Conservation (phyloP, 352 stramenopile species). For the Globisporangium carolinianum region DNA sequence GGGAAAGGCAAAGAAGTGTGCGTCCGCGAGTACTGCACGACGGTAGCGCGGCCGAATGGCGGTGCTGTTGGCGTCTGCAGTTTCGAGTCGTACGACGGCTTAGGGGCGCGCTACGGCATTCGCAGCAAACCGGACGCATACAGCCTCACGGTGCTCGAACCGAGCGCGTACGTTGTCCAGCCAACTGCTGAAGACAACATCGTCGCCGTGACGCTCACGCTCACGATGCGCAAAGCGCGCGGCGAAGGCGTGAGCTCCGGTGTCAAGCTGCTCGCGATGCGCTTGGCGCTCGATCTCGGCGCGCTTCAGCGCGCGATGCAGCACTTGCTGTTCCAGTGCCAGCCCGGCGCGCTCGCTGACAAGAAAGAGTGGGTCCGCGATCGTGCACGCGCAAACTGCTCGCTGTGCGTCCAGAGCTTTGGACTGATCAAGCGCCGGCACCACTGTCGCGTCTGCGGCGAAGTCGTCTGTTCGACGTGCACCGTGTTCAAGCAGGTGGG, state of each 20-base stretch:
- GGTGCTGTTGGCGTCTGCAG: slow-evolving; percentile 59
- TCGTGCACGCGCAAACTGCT: slow-evolving; percentile 69
- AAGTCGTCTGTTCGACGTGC: slow-evolving; percentile 79
- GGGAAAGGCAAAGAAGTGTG: slow-evolving; percentile 79
- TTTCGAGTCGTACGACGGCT: slow-evolving; percentile 80
- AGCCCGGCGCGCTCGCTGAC: slow-evolving; percentile 43
- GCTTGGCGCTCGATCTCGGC: slow-evolving; percentile 48
- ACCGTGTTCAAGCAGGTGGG: slow-evolving; percentile 76
- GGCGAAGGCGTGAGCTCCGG: slow-evolving; percentile 68
- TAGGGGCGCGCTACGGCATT: slow-evolving; percentile 64
- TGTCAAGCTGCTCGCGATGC: slow-evolving; percentile 55
- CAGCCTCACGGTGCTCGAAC: slow-evolving; percentile 74
- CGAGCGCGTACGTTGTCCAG: slow-evolving; percentile 64
- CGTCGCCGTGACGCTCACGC: slow-evolving; percentile 60
- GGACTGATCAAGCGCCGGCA: slow-evolving; percentile 77
- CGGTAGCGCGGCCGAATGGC: slow-evolving; percentile 50
- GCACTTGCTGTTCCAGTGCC: slow-evolving; percentile 63
- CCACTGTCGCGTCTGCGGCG: slow-evolving; percentile 81
- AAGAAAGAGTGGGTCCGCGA: slow-evolving; percentile 83
- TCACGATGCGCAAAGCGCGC: slow-evolving; percentile 73
- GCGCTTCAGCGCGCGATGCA: slow-evolving; percentile 61
- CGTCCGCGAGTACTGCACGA: slow-evolving; percentile 70
- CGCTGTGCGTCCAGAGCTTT: slow-evolving; percentile 72
- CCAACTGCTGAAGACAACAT: slow-evolving; percentile 63
- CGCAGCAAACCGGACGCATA: slow-evolving; percentile 68